Evolutionary conservation across 257 asterid genomes (phyloP).

Genomic region (Jaltomata sinuosa): DNA sequence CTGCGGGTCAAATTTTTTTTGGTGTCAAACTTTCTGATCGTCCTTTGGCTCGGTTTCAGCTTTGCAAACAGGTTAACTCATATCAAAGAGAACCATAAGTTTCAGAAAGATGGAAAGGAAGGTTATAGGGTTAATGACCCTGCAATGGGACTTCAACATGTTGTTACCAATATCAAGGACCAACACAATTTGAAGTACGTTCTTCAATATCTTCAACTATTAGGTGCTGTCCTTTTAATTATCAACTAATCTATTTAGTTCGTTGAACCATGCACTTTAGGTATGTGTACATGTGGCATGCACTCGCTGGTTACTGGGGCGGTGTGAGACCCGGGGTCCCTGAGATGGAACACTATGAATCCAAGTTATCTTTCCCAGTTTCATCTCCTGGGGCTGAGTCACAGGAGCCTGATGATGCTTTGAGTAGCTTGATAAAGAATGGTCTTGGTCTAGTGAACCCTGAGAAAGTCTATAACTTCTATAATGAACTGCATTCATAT

Average conservation of each 20-base stretch:
- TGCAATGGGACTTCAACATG: slow-evolving; percentile 57
- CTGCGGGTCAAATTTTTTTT: background rate
- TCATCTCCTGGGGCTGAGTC: slow-evolving; percentile 68
- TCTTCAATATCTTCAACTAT: background rate
- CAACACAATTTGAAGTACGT: slow-evolving; percentile 53
- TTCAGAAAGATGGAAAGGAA: slow-evolving; percentile 68
- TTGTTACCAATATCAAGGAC: slow-evolving; percentile 56
- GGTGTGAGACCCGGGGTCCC: slow-evolving; percentile 62
- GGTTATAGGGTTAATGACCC: slow-evolving; percentile 67
- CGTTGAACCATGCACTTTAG: slow-evolving; percentile 7
- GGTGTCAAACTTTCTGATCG: background rate
- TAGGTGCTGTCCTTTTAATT: background rate
- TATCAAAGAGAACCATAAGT: slow-evolving; percentile 85
- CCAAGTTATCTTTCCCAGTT: slow-evolving; percentile 57
- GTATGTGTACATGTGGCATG: slow-evolving; percentile 86
- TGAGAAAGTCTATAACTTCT: slow-evolving; percentile 60
- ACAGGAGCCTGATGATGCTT: slow-evolving; percentile 56
- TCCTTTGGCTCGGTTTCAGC: slow-evolving; percentile 27
- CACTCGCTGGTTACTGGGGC: slow-evolving; percentile 86
- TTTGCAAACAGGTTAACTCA: slow-evolving; percentile 71
- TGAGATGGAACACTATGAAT: slow-evolving; percentile 61
- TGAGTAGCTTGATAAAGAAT: slow-evolving; percentile 50
- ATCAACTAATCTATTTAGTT: background rate
- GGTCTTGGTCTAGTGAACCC: slow-evolving; percentile 90
- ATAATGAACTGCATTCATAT: slow-evolving; percentile 67